Base-by-base conservation (phyloP, 2,329 filamentous ascomycete genomes). In the Phialophora tarda region DNA sequence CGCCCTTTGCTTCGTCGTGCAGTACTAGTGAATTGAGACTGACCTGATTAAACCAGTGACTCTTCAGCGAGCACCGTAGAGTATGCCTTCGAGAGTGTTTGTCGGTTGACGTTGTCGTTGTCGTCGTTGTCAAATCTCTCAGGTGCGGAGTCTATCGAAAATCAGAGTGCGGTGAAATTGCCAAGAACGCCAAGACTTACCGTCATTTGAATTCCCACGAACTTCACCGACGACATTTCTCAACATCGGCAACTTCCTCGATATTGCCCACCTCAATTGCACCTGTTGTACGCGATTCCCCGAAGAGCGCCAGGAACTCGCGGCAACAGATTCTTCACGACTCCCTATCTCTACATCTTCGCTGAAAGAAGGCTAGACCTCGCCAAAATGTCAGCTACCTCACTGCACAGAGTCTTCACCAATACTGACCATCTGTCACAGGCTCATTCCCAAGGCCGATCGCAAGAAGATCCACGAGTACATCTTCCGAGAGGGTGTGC, bases 391-490 rank as follows among this genome's bases (percentile, higher is more conserved):
- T 69, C 53, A 38, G 64, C 55, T 78, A 71, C 55, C 34, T 62
- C 71, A 32, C 21, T 10, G 23, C 64, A 24, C 55, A 7, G 23
- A 48, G 14, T 34, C 47, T 23, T 30, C 10, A 59, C 26, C 10
- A 30, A 24, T 56, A 50, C 56, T 64, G 48, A 61, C 59, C 23
- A 54, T 30, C 26, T 38, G n/a, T 10, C 41, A 47, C 50, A 93
- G 91, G 95, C 91, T 99, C 88, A 99, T 99, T 84, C 95, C 95
- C 83, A 98, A 98, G 91, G 91, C 92, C 84, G 95, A 99, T 87
- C 93, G 96, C 87, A 99, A 99, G 92, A 92, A 93, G 91, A 98
- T 99, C 86, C 95, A 99, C 89, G 94, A 94, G 91, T 96, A 94
- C 91, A 92, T 99, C 88, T 96, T 97, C 90, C 90, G 91, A 79